A percentile compares a stretch with the other conserved stretches of the same genome.
Conservation (phyloP, 2,329 filamentous ascomycete genomes). For the Monilinia vaccinii-corymbosi region DNA sequence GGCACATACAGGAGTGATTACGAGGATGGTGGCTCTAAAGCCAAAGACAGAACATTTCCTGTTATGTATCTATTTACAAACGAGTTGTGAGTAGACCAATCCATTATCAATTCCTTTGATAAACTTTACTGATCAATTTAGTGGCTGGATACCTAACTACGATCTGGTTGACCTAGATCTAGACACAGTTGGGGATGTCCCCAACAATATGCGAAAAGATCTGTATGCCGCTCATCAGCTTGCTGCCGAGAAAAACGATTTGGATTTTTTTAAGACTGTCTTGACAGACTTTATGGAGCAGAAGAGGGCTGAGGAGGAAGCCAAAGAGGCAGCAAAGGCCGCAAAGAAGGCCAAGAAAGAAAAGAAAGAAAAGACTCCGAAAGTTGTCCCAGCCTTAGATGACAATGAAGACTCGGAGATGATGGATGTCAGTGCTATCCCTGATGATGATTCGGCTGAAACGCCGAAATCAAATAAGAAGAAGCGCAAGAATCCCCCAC, state of each 20-base stretch:
- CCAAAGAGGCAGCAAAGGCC: constrained; percentile 37
- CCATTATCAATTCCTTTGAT: neutral
- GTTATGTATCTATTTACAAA: constrained; percentile 94
- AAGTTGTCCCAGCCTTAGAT: constrained; percentile 38
- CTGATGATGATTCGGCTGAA: constrained; percentile 45
- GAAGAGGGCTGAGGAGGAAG: constrained; percentile 43
- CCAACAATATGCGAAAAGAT: constrained; percentile 68
- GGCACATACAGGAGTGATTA: constrained; percentile 84
- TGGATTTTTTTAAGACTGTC: constrained; percentile 77
- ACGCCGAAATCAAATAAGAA: constrained; percentile 46
- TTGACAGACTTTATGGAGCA: constrained; percentile 62
- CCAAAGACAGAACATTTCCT: constrained; percentile 76
- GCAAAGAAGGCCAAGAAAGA: constrained; percentile 36
- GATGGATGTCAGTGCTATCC: constrained; percentile 41
- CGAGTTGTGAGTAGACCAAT: constrained; percentile 71
- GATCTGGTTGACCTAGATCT: constrained; percentile 70
- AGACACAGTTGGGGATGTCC: constrained; percentile 59
- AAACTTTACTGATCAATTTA: constrained; percentile 32
- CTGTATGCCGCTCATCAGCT: constrained; percentile 72
- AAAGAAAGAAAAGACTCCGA: constrained; percentile 33
- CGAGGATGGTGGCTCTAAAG: constrained; percentile 78
- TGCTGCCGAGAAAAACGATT: constrained; percentile 66
- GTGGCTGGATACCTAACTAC: constrained; percentile 85
- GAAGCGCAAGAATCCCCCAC: constrained; percentile 72
- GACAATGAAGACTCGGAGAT: constrained; percentile 53